phyloP scores from a whole-genome alignment of 306 rosid genomes.

The Inga leiocalycina region DNA sequence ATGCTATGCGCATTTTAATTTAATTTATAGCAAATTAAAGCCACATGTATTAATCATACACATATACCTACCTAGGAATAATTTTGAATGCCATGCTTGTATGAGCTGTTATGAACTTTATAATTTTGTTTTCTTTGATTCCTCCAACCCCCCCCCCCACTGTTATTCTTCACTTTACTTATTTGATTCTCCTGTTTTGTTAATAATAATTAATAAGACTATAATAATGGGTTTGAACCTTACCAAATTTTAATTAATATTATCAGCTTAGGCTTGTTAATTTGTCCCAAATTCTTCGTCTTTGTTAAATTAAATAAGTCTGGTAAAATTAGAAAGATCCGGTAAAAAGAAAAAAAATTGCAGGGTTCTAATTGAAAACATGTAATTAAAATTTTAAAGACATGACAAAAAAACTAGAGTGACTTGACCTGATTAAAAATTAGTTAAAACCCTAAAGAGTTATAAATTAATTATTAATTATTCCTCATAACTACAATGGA shows the following conservation, averaged over 20 bases:
- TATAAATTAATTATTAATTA: too few relatives aligned
- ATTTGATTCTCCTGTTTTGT: neutral
- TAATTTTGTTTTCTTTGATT: conserved; percentile 11
- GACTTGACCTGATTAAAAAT: too few relatives aligned
- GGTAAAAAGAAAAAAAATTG: too few relatives aligned
- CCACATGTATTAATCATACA: neutral
- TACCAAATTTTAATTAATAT: neutral
- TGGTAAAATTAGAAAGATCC: too few relatives aligned
- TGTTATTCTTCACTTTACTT: neutral
- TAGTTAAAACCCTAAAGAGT: too few relatives aligned
- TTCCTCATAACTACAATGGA: too few relatives aligned
- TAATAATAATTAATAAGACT: neutral
- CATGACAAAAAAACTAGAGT: too few relatives aligned
- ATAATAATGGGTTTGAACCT: neutral
- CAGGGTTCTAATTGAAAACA: too few relatives aligned
- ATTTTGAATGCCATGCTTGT: neutral
- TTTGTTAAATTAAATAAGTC: neutral
- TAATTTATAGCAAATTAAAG: too few relatives aligned
- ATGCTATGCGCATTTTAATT: too few relatives aligned
- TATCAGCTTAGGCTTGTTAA: neutral
- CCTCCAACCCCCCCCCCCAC: conserved; percentile 2
- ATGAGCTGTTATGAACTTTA: conserved; percentile 30
- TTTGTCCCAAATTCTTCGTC: neutral
- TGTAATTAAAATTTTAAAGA: too few relatives aligned
- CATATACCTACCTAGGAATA: neutral